Base-by-base conservation (phyloP, 2,329 filamentous ascomycete species). In the Hymenoscyphus repandus region DNA sequence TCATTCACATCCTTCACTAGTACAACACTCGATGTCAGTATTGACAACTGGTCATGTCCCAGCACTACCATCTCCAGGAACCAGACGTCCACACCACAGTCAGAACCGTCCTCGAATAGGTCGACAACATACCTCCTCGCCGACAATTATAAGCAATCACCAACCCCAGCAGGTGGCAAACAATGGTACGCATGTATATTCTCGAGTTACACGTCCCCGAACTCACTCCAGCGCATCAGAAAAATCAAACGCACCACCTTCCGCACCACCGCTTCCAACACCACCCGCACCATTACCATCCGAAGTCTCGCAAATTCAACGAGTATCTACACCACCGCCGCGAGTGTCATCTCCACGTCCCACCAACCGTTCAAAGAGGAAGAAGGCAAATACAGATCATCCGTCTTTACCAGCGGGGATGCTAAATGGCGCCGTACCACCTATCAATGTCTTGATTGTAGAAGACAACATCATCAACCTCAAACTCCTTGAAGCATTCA, bases 401-500 rank as follows among this genome's bases (percentile, higher is more conserved):
- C 64, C 74, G 1, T 69, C 66, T 11, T 64, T 86, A 53, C 78
- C 79, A 22, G 75, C 83, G 3, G 83, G 80, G 30, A 76, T 88
- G 62, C 78, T 95, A 27, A 90, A 92, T 59, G 86, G 85, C 48
- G 84, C 84, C 1, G 90, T 97, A 0, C 93, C 93, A 6, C 92
- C 93, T 1, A 97, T 99, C 72, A 97, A 95, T 61, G 91, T 97
- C 6, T 76, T 99, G 39, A 96, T 99, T 54, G 93, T 99, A 12
- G 93, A 99, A 72, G 93, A 99, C 72, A 99, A 99, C 69, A 90
- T 93, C 57, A 97, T 99, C 77, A 99, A 97, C 66, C 74, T 97
- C 59, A 88, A 90, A 64, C 82, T 99, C 9, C 75, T 99, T 33
- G 92, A 96, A 66, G 90, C 91, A 1, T 95, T 99, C 64, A 92